Conservation (phyloP, 352 stramenopile species). For the Aphanomyces stellatus region DNA sequence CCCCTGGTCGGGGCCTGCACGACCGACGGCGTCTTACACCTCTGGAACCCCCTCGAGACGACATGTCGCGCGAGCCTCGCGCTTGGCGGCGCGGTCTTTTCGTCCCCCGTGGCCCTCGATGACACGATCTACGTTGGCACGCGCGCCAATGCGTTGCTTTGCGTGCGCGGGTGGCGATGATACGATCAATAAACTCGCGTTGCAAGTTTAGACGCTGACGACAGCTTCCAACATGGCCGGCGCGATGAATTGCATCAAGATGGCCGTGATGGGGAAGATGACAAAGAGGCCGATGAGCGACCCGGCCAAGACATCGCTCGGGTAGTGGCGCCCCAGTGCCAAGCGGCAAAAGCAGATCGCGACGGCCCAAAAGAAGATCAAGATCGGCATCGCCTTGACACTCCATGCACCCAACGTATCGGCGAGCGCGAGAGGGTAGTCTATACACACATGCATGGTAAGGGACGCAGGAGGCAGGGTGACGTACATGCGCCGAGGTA, state of each 20-base stretch:
- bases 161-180: neutral
- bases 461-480: too few relatives aligned
- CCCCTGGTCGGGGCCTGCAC: neutral
- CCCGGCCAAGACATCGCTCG: slow-evolving; percentile 59
- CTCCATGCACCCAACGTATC: slow-evolving; percentile 26
- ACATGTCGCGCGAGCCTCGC: neutral
- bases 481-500: slow-evolving; percentile 39
- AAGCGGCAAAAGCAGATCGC: slow-evolving; percentile 70
- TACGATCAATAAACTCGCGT: neutral
- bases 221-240: neutral
- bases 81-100: neutral
- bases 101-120: neutral
- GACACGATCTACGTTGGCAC: neutral
- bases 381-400: neutral
- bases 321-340: slow-evolving; percentile 76
- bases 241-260: slow-evolving; percentile 23
- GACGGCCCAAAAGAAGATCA: slow-evolving; percentile 41
- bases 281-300: slow-evolving; percentile 49
- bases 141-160: neutral
- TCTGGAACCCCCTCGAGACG: neutral
- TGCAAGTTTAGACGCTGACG: neutral
- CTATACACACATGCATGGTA: slow-evolving; percentile 41
- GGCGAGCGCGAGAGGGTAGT: slow-evolving; percentile 30
- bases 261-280: slow-evolving; percentile 41
- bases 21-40: neutral